Evolutionary conservation across 2,329 filamentous ascomycete species (phyloP).

Genomic region (Neonectria punicea): DNA sequence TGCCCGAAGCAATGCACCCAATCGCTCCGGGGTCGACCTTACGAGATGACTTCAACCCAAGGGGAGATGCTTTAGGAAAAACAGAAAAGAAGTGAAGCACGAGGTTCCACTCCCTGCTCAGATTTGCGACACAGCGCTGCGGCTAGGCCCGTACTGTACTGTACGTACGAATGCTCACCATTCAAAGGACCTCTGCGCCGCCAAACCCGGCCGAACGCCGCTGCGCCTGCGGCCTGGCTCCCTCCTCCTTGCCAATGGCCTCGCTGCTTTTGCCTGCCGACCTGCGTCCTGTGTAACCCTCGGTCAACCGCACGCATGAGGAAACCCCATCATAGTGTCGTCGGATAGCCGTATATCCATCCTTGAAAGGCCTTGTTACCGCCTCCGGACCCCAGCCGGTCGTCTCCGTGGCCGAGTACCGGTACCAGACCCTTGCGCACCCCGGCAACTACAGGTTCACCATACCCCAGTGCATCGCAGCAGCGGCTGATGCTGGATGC

Average conservation of each 20-base stretch:
- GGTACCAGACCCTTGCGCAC: slow-evolving; percentile 37
- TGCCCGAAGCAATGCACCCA: slow-evolving; percentile 11
- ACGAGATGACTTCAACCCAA: slow-evolving; percentile 3
- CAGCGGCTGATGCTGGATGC: slow-evolving; percentile 38
- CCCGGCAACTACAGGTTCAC: slow-evolving; percentile 33
- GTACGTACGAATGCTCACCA: neutral
- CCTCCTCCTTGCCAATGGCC: slow-evolving; percentile 32
- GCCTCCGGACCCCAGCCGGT: slow-evolving; percentile 26
- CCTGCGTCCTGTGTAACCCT: slow-evolving; percentile 39
- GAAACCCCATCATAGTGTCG: slow-evolving; percentile 26
- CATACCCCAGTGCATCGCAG: slow-evolving; percentile 36
- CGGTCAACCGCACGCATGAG: slow-evolving; percentile 32
- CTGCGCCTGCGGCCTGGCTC: slow-evolving; percentile 28
- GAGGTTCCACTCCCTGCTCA: neutral
- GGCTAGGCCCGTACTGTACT: neutral
- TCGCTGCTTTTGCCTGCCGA: slow-evolving; percentile 33
- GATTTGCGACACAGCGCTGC: neutral
- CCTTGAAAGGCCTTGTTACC: slow-evolving; percentile 28
- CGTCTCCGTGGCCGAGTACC: slow-evolving; percentile 29
- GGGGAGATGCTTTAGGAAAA: neutral
- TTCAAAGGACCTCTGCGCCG: slow-evolving; percentile 21
- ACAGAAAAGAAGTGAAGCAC: neutral
- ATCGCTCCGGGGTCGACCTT: slow-evolving; percentile 1
- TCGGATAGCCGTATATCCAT: slow-evolving; percentile 32
- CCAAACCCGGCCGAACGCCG: slow-evolving; percentile 22